Conservation (phyloP, 306 rosid genomes). For the Trichosanthes truncata region DNA sequence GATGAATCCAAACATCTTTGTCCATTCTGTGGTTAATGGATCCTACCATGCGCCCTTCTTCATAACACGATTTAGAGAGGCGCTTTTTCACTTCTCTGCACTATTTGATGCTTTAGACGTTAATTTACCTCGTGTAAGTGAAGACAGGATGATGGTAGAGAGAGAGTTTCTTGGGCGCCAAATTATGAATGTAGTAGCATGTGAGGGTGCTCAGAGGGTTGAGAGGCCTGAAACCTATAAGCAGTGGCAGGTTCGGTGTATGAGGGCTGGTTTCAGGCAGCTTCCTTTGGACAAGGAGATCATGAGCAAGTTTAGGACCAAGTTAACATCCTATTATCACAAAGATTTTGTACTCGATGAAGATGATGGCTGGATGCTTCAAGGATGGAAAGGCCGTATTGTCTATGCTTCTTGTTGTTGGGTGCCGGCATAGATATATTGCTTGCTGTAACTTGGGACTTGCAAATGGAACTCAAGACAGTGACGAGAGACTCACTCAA, state of each 20-base stretch:
- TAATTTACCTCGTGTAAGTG: neutral
- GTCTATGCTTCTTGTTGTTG: conserved; percentile 16
- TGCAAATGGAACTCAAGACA: neutral
- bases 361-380: conserved; percentile 21
- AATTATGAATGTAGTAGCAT: conserved; percentile 14
- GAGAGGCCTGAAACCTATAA: conserved; percentile 25
- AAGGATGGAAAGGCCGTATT: conserved; percentile 27
- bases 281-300: conserved; percentile 14
- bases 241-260: conserved; percentile 21
- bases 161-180: conserved; percentile 13
- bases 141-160: conserved; percentile 6
- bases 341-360: conserved; percentile 17
- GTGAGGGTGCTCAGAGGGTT: conserved; percentile 18
- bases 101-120: conserved; percentile 13
- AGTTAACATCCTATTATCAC: neutral
- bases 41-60: conserved; percentile 21
- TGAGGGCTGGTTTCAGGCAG: conserved; percentile 21
- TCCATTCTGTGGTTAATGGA: conserved; percentile 15
- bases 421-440: conserved; percentile 8
- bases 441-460: neutral
- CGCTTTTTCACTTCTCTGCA: conserved; percentile 20
- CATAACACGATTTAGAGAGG: conserved; percentile 17
- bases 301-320: conserved; percentile 6
- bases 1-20: conserved; percentile 17
- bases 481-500: neutral